Evolutionary conservation across 257 asterid species (phyloP).

Genomic region (Petunia secreta): DNA sequence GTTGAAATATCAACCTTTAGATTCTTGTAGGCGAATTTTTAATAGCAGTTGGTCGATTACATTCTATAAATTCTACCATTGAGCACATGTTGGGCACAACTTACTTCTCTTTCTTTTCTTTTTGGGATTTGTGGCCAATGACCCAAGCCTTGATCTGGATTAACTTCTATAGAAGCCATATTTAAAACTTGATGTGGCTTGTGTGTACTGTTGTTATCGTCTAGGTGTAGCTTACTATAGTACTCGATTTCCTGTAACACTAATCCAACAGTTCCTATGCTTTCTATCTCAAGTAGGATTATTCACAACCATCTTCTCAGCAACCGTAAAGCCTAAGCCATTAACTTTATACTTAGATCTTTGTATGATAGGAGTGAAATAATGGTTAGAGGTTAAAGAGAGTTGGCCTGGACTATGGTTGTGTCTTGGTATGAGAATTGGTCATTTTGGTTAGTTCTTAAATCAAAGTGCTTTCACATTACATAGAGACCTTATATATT

Average conservation of each 20-base stretch:
- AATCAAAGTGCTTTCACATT: constrained; percentile 37
- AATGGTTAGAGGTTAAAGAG: not conserved
- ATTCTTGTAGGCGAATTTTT: constrained; percentile 46
- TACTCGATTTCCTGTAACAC: constrained; percentile 44
- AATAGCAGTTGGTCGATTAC: constrained; percentile 25
- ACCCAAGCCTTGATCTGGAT: constrained; percentile 39
- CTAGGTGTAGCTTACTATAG: constrained; percentile 39
- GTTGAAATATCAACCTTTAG: constrained; percentile 42
- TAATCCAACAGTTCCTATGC: constrained; percentile 51
- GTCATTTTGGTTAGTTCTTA: constrained; percentile 35
- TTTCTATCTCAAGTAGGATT: constrained; percentile 45
- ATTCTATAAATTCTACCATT: constrained; percentile 58
- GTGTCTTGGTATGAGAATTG: not conserved
- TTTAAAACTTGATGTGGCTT: constrained; percentile 21
- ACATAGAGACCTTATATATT: constrained; percentile 10
- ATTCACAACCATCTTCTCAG: too few relatives aligned
- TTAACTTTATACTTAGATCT: constrained; percentile 27
- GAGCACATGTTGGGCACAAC: constrained; percentile 60
- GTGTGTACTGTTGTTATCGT: constrained; percentile 14
- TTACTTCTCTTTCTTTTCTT: constrained; percentile 50
- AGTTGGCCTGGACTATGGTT: not conserved
- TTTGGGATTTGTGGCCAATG: constrained; percentile 34
- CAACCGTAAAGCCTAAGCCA: constrained; percentile 19
- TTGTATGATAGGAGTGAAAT: constrained; percentile 21
- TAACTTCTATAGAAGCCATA: constrained; percentile 22